These are phyloP conservation scores for Lipomyces starkeyi DNA, from an alignment of 805 yeast genomes.

Conservation along the genomic window DNA sequence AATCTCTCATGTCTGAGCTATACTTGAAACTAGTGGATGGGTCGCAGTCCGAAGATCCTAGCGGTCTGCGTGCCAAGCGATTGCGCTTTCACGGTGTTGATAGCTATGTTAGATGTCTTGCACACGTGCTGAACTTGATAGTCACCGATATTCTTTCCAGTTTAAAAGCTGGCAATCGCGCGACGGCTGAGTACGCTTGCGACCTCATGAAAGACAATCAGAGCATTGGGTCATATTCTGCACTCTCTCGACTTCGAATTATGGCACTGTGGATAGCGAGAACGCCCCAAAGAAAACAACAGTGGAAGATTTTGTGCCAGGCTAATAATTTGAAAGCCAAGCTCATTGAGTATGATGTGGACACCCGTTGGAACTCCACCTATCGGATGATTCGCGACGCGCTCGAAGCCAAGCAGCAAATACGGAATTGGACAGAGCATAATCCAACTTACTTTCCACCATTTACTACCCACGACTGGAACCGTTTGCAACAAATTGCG, in stretches of 20 bases:
- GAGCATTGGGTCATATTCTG: background rate
- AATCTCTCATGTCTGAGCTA: slow-evolving; percentile 13
- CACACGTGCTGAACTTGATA: too few species aligned
- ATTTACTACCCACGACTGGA: background rate
- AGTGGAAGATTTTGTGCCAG: background rate
- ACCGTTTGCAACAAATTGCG: background rate
- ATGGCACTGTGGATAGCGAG: background rate
- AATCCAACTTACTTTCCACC: too few species aligned
- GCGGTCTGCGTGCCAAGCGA: background rate
- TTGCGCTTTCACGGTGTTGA: slow-evolving; percentile 3
- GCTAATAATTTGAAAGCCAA: background rate
- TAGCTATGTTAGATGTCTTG: background rate
- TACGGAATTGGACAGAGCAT: background rate
- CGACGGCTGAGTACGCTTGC: background rate
- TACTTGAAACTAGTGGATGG: background rate
- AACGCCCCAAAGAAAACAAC: slow-evolving; percentile 10
- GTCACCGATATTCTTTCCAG: background rate
- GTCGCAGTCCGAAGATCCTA: background rate
- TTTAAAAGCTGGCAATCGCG: slow-evolving; percentile 1
- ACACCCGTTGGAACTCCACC: slow-evolving; percentile 13
- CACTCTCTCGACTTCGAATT: background rate
- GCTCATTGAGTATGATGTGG: slow-evolving; percentile 11
- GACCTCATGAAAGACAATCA: background rate
- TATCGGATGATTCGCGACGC: background rate
- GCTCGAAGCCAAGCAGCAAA: slow-evolving; percentile 9